These are phyloP conservation scores for Coniochaeta sp. DNA, from an alignment of 2,329 filamentous ascomycete species.

Conservation along the genomic window DNA sequence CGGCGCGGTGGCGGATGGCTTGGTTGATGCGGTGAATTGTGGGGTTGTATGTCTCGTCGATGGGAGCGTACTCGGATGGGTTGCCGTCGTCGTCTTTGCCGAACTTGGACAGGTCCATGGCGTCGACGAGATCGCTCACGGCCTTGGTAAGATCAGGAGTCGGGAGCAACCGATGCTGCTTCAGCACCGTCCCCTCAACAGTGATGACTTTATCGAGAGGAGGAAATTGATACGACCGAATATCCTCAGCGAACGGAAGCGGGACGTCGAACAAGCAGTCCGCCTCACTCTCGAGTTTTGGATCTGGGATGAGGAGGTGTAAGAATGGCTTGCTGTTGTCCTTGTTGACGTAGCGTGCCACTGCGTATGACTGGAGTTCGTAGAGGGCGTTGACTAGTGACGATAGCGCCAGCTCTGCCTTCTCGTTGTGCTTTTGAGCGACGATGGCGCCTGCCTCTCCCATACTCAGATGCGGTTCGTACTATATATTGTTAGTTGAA, in stretches of 20 bases:
- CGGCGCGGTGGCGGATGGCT: constrained; percentile 74
- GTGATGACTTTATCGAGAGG: constrained; percentile 83
- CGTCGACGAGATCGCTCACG: constrained; percentile 89
- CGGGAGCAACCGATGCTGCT: constrained; percentile 78
- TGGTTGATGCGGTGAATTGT: constrained; percentile 83
- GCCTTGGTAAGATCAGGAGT: constrained; percentile 64
- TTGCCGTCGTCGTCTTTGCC: constrained; percentile 68
- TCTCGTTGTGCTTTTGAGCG: constrained; percentile 70
- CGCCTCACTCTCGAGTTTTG: constrained; percentile 61
- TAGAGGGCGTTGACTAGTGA: constrained; percentile 83
- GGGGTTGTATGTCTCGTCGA: constrained; percentile 80
- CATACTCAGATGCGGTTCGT: constrained; percentile 79
- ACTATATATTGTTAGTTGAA: constrained; percentile 37
- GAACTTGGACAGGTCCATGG: constrained; percentile 76
- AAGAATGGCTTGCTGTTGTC: constrained; percentile 73
- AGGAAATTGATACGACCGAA: constrained; percentile 85
- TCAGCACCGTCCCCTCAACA: constrained; percentile 72
- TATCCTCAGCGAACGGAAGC: constrained; percentile 87
- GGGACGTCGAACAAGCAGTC: constrained; percentile 88
- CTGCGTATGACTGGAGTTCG: constrained; percentile 77
- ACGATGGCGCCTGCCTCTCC: constrained; percentile 74
- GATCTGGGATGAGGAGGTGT: constrained; percentile 68
- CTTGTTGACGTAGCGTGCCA: constrained; percentile 80
- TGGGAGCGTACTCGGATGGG: constrained; percentile 60
- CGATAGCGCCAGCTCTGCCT: constrained; percentile 76